These are phyloP conservation scores for Phialophora chinensis DNA, from an alignment of 2,329 filamentous ascomycete genomes.

Conservation along the genomic window DNA sequence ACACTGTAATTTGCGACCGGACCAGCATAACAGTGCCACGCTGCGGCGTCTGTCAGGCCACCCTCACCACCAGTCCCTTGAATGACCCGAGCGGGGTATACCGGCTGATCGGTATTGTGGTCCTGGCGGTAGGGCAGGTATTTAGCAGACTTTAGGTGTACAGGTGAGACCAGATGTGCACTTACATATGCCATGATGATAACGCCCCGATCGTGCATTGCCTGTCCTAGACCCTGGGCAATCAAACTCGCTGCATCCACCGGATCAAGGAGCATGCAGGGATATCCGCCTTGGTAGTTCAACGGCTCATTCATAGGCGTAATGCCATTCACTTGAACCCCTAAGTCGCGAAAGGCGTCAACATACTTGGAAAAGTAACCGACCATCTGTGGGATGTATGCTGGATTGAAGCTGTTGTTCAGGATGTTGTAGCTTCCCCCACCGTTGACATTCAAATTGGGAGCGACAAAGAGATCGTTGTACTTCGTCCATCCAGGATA, in stretches of 20 bases:
- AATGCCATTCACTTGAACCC: slow-evolving; percentile 46
- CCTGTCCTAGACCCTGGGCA: slow-evolving; percentile 43
- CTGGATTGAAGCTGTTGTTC: slow-evolving; percentile 33
- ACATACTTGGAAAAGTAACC: slow-evolving; percentile 49
- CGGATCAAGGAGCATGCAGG: slow-evolving; percentile 48
- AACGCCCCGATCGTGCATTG: slow-evolving; percentile 40
- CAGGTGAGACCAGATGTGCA: background rate
- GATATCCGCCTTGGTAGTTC: slow-evolving; percentile 47
- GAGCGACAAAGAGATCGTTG: slow-evolving; percentile 44
- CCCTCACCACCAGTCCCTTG: slow-evolving; percentile 39
- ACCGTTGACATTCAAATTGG: slow-evolving; percentile 30
- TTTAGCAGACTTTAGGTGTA: background rate
- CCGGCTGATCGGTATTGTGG: slow-evolving; percentile 48
- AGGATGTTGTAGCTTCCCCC: slow-evolving; percentile 38
- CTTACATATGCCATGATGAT: slow-evolving; percentile 45
- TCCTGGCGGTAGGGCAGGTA: slow-evolving; percentile 25
- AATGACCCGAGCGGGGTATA: slow-evolving; percentile 46
- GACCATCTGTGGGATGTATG: slow-evolving; percentile 44
- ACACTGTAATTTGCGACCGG: slow-evolving; percentile 45
- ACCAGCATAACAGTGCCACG: slow-evolving; percentile 50
- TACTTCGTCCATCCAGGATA: slow-evolving; percentile 52
- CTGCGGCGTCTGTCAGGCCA: slow-evolving; percentile 43
- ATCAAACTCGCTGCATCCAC: slow-evolving; percentile 46
- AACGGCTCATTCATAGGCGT: slow-evolving; percentile 50
- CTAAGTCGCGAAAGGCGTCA: slow-evolving; percentile 44